Percentiles rank a stretch among this genome's conserved stretches.
Evolutionary conservation across 2,329 filamentous ascomycete species (phyloP).

Genomic region (Sporothrix pallida): DNA sequence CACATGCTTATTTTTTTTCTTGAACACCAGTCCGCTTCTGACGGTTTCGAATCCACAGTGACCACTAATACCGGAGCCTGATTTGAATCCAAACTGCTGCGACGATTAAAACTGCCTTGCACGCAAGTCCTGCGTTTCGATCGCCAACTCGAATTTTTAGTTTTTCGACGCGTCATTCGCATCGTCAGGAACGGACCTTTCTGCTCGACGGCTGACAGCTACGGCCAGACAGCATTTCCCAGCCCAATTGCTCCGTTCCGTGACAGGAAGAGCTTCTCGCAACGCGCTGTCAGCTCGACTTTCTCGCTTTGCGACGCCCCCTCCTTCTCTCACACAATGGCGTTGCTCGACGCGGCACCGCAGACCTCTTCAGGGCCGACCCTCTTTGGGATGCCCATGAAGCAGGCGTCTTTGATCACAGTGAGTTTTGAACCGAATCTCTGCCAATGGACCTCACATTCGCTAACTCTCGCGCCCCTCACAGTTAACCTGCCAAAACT

Average conservation of each 20-base stretch:
- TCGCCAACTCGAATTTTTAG: neutral
- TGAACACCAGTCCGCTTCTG: constrained; percentile 11
- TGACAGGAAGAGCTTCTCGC: neutral
- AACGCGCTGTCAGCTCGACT: neutral
- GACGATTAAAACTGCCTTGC: neutral
- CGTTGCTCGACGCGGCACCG: constrained; percentile 49
- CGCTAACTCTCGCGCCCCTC: constrained; percentile 34
- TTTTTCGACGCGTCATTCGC: neutral
- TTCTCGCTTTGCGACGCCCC: neutral
- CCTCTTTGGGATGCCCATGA: constrained; percentile 67
- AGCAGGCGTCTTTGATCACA: constrained; percentile 70
- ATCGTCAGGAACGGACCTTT: neutral
- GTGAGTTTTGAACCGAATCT: constrained; percentile 49
- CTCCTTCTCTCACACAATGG: constrained; percentile 44
- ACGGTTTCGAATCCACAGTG: constrained; percentile 16
- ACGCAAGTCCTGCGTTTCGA: neutral
- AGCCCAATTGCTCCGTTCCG: neutral
- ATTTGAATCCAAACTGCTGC: constrained; percentile 9
- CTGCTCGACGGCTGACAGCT: neutral
- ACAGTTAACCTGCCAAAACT: constrained; percentile 81
- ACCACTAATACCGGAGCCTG: neutral
- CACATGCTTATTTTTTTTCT: constrained; percentile 17
- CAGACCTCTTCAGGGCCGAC: constrained; percentile 51
- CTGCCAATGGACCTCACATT: neutral
- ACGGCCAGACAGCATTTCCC: neutral